Percentiles rank a stretch among this genome's conserved stretches.
Evolutionary conservation across 371 early-diverging fungal genomes (phyloP).

Genomic region (Mucor sp.): DNA sequence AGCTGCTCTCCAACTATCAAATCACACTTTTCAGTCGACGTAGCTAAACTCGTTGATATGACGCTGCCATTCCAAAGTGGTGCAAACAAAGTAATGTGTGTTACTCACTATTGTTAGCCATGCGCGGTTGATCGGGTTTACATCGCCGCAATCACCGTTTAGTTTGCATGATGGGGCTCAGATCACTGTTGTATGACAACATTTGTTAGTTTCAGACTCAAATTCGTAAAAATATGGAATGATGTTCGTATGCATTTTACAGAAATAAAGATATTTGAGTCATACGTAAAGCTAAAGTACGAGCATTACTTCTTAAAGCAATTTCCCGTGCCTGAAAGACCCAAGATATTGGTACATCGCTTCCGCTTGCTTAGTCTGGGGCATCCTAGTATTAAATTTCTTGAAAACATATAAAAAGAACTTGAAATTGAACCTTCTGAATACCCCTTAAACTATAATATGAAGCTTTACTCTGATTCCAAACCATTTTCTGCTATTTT

Average conservation of each 20-base stretch:
- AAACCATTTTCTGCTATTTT: conserved; percentile 51
- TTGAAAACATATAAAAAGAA: not conserved
- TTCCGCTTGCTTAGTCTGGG: not conserved
- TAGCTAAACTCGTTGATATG: no score
- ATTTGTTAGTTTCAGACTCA: not conserved
- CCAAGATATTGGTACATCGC: not conserved
- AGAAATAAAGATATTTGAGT: not conserved
- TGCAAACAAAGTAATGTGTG: no score
- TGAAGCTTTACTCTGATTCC: conserved; percentile 17
- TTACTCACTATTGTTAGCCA: not conserved
- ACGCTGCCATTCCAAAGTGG: no score
- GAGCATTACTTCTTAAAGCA: not conserved
- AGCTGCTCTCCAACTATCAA: no score
- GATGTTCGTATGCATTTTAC: not conserved
- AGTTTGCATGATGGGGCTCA: not conserved
- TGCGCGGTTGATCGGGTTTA: not conserved
- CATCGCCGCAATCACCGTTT: not conserved
- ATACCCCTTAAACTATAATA: not conserved
- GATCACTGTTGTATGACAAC: not conserved
- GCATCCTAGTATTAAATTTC: not conserved
- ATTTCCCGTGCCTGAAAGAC: not conserved
- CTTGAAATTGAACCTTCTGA: not conserved
- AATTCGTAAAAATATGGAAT: not conserved
- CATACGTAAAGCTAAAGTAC: not conserved
- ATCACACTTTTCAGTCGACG: no score